Evolutionary conservation across 106 monocot genomes (phyloP).

Genomic region (Platanthera guangdongensis): DNA sequence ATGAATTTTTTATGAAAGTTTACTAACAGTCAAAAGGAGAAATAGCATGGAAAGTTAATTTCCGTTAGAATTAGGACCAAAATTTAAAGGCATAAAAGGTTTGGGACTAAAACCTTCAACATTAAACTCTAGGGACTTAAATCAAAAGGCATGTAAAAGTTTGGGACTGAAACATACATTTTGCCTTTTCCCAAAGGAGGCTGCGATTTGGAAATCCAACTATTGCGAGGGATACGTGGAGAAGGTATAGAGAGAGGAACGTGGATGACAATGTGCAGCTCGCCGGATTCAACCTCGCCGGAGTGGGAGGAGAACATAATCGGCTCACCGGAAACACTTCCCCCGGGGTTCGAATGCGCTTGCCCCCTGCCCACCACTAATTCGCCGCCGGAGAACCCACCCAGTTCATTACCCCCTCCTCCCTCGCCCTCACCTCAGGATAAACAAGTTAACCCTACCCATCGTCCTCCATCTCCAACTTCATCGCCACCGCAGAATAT

Average conservation of each 20-base stretch:
- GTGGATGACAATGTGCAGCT: neutral
- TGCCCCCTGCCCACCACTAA: neutral
- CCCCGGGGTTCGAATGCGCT: conserved; percentile 6
- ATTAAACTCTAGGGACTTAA: too few species aligned
- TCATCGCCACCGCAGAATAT: neutral
- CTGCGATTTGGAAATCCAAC: too few species aligned
- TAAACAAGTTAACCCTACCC: neutral
- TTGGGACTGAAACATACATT: too few species aligned
- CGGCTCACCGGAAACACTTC: conserved; percentile 8
- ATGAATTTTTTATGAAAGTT: too few species aligned
- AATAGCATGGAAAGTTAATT: too few species aligned
- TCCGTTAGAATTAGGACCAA: too few species aligned
- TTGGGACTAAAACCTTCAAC: too few species aligned
- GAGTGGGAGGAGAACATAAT: neutral
- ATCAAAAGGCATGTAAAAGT: too few species aligned
- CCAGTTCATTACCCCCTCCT: neutral
- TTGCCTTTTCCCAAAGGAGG: too few species aligned
- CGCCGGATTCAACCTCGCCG: neutral
- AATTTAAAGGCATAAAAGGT: too few species aligned
- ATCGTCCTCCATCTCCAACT: neutral
- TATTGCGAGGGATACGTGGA: neutral
- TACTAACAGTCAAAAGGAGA: too few species aligned
- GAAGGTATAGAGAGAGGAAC: neutral
- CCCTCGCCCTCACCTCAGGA: neutral
- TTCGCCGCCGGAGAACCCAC: conserved; percentile 3